Percentiles rank a stretch among this genome's conserved stretches.
These are phyloP conservation scores for Parastagonospora avenae DNA, from an alignment of 2,329 filamentous ascomycete genomes.

Conservation along the genomic window DNA sequence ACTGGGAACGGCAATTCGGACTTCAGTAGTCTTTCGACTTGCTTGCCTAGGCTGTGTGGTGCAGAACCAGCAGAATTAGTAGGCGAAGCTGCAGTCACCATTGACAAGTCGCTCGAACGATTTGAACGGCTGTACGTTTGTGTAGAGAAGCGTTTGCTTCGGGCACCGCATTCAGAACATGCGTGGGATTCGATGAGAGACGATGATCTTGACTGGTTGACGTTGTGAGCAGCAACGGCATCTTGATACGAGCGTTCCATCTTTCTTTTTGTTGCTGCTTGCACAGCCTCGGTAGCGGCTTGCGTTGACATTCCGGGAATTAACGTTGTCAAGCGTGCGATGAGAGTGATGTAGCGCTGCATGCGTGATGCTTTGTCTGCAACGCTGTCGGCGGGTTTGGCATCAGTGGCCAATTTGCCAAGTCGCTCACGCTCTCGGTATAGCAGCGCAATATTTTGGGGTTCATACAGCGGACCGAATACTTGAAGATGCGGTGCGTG, in stretches of 20 bases:
- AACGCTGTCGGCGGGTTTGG: slow-evolving; percentile 17
- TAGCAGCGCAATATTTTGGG: slow-evolving; percentile 25
- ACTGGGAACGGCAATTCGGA: slow-evolving; percentile 30
- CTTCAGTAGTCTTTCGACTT: slow-evolving; percentile 35
- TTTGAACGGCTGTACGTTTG: slow-evolving; percentile 6
- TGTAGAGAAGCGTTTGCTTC: slow-evolving; percentile 8
- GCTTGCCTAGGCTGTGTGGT: slow-evolving; percentile 23
- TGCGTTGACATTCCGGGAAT: slow-evolving; percentile 27
- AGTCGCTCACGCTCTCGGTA: slow-evolving; percentile 38
- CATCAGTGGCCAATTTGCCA: slow-evolving; percentile 24
- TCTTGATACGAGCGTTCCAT: slow-evolving; percentile 28
- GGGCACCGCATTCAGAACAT: slow-evolving; percentile 2
- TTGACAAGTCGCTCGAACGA: slow-evolving; percentile 12
- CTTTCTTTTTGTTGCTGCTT: slow-evolving; percentile 26
- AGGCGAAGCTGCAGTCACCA: neutral
- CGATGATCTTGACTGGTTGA: neutral
- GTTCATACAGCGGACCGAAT: slow-evolving; percentile 36
- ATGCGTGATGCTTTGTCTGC: slow-evolving; percentile 35
- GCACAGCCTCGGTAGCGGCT: slow-evolving; percentile 24
- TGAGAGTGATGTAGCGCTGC: slow-evolving; percentile 32
- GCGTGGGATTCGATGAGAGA: slow-evolving; percentile 4
- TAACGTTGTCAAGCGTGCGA: slow-evolving; percentile 37
- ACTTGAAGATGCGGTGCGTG: slow-evolving; percentile 30
- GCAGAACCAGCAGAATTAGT: slow-evolving; percentile 13
- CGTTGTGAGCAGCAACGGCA: slow-evolving; percentile 13